These are phyloP conservation scores for Cordyceps cicadae DNA, from an alignment of 2,329 filamentous ascomycete species.

Conservation along the genomic window DNA sequence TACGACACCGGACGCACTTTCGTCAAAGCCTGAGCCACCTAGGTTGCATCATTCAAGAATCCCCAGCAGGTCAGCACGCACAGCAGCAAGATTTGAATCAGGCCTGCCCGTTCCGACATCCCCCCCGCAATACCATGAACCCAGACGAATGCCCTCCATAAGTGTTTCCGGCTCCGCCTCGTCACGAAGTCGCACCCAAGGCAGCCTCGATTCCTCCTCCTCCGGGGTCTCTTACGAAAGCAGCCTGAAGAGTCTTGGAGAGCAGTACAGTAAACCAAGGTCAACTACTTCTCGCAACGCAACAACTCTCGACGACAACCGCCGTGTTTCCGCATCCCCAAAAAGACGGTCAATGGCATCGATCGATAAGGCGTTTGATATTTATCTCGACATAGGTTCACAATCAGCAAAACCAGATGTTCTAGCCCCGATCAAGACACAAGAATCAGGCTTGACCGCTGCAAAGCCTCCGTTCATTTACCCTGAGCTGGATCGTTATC, in stretches of 20 bases:
- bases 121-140: slow-evolving; percentile 26
- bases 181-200: slow-evolving; percentile 24
- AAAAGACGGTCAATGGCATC: slow-evolving; percentile 6
- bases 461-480: slow-evolving; percentile 41
- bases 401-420: slow-evolving; percentile 34
- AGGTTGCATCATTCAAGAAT: slow-evolving; percentile 5
- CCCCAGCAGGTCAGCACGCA: background rate
- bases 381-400: slow-evolving; percentile 18
- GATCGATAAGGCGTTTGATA: slow-evolving; percentile 1
- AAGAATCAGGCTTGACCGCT: slow-evolving; percentile 31
- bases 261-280: slow-evolving; percentile 42
- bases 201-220: slow-evolving; percentile 26
- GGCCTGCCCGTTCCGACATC: background rate
- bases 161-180: slow-evolving; percentile 27
- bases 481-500: slow-evolving; percentile 55
- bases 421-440: slow-evolving; percentile 32
- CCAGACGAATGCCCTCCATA: slow-evolving; percentile 34
- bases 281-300: slow-evolving; percentile 36
- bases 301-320: slow-evolving; percentile 21
- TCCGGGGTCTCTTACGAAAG: slow-evolving; percentile 27
- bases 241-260: slow-evolving; percentile 25
- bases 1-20: background rate
- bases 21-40: background rate
- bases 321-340: background rate
- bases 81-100: background rate